These are phyloP conservation scores for Suhomyces maxii DNA, from an alignment of 1,139 yeast genomes.

Conservation along the genomic window DNA sequence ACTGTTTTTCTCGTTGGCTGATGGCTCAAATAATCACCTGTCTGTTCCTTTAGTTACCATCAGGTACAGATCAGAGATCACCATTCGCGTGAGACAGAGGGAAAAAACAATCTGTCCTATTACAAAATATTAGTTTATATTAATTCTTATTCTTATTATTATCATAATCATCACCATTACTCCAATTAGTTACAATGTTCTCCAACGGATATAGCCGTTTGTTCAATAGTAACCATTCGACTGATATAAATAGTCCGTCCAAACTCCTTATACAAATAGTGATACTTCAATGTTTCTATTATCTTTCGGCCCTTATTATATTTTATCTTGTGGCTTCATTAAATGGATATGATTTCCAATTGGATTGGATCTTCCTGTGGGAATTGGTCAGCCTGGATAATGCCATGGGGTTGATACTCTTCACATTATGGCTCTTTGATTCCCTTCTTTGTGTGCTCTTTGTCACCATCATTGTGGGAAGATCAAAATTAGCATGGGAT, in stretches of 20 bases:
- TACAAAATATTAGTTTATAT: no score
- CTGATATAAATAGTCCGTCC: conserved; percentile 40
- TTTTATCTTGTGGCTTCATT: conserved; percentile 58
- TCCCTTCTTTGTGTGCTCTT: conserved; percentile 75
- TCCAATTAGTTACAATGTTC: conserved; percentile 8
- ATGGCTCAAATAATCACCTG: no score
- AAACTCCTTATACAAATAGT: conserved; percentile 55
- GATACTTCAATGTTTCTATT: conserved; percentile 65
- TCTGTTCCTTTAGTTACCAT: no score
- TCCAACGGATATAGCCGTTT: conserved; percentile 28
- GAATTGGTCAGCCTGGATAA: conserved; percentile 70
- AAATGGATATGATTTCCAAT: conserved; percentile 61
- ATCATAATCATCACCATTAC: background rate
- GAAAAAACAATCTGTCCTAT: no score
- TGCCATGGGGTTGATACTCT: conserved; percentile 74
- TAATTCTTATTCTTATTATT: no score
- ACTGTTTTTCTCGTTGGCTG: no score
- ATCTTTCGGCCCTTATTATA: conserved; percentile 57
- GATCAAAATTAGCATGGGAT: conserved; percentile 94
- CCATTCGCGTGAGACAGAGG: no score
- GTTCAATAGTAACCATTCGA: conserved; percentile 24
- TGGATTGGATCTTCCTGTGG: conserved; percentile 84
- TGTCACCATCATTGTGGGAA: conserved; percentile 83
- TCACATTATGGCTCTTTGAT: conserved; percentile 77
- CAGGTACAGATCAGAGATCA: no score